Evolutionary conservation across 129 eudicot species (phyloP), one percentile per base, ranked within the genome.

Genomic region (Flaveria robusta): DNA sequence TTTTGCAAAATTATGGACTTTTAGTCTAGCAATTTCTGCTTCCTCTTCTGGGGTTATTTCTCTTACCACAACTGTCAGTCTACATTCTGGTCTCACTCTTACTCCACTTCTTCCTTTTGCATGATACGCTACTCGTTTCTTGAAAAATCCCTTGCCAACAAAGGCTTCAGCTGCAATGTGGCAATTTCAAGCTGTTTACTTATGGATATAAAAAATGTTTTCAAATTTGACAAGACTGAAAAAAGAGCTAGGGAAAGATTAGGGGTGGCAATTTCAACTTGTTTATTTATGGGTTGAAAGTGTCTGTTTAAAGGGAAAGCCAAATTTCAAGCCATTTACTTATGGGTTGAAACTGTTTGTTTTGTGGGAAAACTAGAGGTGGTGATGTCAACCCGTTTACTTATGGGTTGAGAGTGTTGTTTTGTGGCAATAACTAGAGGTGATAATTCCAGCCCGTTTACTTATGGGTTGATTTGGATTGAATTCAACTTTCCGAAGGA

Each of bases 151-250:
- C 76, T 93, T 93, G 10, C 98, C 98, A 79, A 93, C 91, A 43
- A 77, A 89, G 70, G 98, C 98, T 88, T 93, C 98, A 1, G 98
- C 98, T 93, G 82, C n/a, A n/a, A n/a, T n/a, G n/a, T n/a, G n/a
- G n/a, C n/a, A n/a, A n/a, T n/a, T n/a, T n/a, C n/a, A n/a, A n/a
- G n/a, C n/a, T n/a, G n/a, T n/a, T n/a, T n/a, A n/a, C n/a, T n/a
- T n/a, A n/a, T n/a, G n/a, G n/a, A n/a, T n/a, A 18, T 43, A 20
- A 12, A 41, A 45, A 66, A 16, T 22, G 71, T 69, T 22, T 42
- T 60, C 71, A 24, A 16, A 45, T 74, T 14, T 12, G 39, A 62
- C 49, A 46, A 9, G 26, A 24, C 23, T 3, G 13, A 45, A 45
- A 9, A 14, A 13, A 7, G 16, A 10, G 68, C 3, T 29, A 63